Base-by-base conservation (phyloP, 768 basidiomycete genomes). In the Strobilomyces dryophilus region DNA sequence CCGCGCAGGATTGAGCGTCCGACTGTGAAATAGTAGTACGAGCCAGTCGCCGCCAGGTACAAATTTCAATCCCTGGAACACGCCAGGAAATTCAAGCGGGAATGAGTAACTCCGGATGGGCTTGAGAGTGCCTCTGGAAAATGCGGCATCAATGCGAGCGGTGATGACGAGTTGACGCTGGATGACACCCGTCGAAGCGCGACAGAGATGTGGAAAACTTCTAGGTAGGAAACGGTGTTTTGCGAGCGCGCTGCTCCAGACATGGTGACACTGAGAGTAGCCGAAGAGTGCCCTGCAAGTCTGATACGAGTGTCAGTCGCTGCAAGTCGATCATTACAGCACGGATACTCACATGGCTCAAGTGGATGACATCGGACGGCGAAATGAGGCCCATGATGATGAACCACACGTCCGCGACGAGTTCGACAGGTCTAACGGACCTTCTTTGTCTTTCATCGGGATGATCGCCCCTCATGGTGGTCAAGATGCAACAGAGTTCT, bases 41-140 rank as follows among this genome's bases (percentile, higher is more conserved):
- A 67, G 61, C 66, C 66, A 67, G 48, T 65, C 57, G 36, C 59
- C 59, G 8, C 66, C 66, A 9, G 66, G 61, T 40, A 65, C n/a
- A 48, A 70, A 68, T 39, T 58, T 66, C 51, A 68, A 40, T 31
- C 66, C 66, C 50, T 69, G 66, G 47, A 68, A 67, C 8, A 67
- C 53, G 4, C 66, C 66, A 8, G 68, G 63, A 31, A 69, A 61
- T 14, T 66, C 63, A 21, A 68, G 59, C 4, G 66, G 66, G 18
- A 68, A 68, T 18, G 68, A 58, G 32, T 61, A 57, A 9, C 57
- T 68, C 12, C 59, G 50, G 27, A 53, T n/a, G 17, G 65, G 63
- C 24, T 14, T 58, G 32, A 66, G 49, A 29, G 31, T 17, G 2
- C 46, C 21, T 14, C 47, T 40, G 12, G 56, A 49, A 52, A 65